These are phyloP conservation scores for Chlamydomonas reinhardtii DNA, from an alignment of 163 green algal genomes.

Conservation along the genomic window DNA sequence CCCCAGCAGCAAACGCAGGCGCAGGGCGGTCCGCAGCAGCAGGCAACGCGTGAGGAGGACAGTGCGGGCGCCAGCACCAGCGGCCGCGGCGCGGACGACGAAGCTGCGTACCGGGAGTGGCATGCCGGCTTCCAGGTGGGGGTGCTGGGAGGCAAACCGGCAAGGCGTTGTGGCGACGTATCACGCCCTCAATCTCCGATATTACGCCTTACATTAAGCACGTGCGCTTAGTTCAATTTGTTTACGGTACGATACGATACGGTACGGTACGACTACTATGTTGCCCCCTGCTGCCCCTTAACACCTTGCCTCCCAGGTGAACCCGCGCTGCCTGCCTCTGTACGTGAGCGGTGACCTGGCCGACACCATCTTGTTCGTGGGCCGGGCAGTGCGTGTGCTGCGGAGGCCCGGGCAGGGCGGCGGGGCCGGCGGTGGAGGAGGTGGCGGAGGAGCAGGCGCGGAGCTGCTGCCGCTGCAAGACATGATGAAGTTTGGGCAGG, in stretches of 20 bases:
- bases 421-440: not conserved
- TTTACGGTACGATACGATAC: too few species aligned
- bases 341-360: constrained; percentile 69
- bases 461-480: constrained; percentile 47
- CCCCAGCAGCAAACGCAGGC: not conserved
- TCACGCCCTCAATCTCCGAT: too few species aligned
- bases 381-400: constrained; percentile 81
- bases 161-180: too few species aligned
- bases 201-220: too few species aligned
- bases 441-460: not conserved
- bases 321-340: constrained; percentile 68
- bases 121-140: constrained; percentile 48
- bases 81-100: constrained; percentile 15
- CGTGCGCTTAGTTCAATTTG: too few species aligned
- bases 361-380: constrained; percentile 83
- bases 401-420: constrained; percentile 53
- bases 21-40: not conserved
- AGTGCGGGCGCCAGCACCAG: not conserved
- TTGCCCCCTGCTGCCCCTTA: too few species aligned
- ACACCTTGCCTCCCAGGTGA: constrained; percentile 58
- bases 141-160: too few species aligned
- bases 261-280: too few species aligned
- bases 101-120: constrained; percentile 45
- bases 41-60: constrained; percentile 5
- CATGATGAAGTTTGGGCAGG: constrained; percentile 45